These are phyloP conservation scores for Flueggea neowawraea DNA, from an alignment of 441 rosid genomes.

Conservation along the genomic window DNA sequence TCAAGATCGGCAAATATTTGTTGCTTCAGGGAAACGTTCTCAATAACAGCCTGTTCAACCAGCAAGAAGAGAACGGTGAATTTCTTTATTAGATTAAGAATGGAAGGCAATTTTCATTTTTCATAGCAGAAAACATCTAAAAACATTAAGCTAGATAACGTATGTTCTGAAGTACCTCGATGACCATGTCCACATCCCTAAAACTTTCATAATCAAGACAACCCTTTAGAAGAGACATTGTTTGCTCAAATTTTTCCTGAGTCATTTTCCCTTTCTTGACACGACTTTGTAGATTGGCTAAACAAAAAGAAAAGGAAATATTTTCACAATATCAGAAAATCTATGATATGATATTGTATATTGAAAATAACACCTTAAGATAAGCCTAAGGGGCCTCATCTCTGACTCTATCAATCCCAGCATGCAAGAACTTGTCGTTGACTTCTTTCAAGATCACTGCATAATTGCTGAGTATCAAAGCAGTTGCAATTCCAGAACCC, in stretches of 20 bases:
- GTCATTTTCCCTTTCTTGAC: conserved; percentile 87
- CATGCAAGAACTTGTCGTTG: conserved; percentile 82
- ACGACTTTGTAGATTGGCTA: conserved; percentile 91
- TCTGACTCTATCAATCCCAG: conserved; percentile 85
- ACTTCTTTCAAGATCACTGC: conserved; percentile 90
- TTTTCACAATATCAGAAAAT: not conserved
- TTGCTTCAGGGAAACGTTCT: conserved; percentile 86
- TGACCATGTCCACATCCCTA: conserved; percentile 92
- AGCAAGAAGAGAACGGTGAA: conserved; percentile 21
- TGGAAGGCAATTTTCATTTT: conserved; percentile 7
- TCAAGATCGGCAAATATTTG: conserved; percentile 91
- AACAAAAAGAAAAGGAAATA: conserved; percentile 10
- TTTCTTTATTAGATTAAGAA: not conserved
- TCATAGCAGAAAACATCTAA: conserved; percentile 4
- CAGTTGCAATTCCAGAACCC: conserved; percentile 99
- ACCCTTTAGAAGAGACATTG: conserved; percentile 78
- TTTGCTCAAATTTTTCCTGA: conserved; percentile 79
- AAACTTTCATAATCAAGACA: conserved; percentile 83
- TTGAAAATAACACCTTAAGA: conserved; percentile 1
- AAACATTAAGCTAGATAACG: conserved; percentile 1
- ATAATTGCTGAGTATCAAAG: conserved; percentile 79
- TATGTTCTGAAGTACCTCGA: conserved; percentile 58
- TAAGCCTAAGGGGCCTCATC: conserved; percentile 33
- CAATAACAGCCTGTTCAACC: conserved; percentile 86
- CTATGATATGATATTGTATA: no score